Percentiles rank a stretch among this genome's conserved stretches.
These are phyloP conservation scores for Achlya hypogyna DNA, from an alignment of 352 stramenopile species.

Conservation along the genomic window DNA sequence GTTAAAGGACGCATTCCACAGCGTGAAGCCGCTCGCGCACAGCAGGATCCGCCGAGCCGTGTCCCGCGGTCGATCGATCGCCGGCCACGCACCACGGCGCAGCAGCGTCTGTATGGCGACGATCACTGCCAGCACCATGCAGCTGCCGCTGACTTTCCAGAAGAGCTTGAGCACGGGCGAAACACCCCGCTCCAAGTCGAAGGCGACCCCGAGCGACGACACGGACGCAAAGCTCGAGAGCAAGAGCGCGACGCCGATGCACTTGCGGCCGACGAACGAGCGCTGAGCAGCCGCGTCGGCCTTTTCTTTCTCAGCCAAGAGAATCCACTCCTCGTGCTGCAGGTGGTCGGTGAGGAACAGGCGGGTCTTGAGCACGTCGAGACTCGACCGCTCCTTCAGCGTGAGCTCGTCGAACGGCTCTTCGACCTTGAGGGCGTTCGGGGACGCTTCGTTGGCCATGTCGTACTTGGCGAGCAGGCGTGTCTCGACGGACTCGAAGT, in stretches of 20 bases:
- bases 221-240: slow-evolving; percentile 62
- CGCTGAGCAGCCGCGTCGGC: neutral
- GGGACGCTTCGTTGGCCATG: neutral
- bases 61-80: slow-evolving; percentile 43
- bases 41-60: slow-evolving; percentile 56
- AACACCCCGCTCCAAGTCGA: slow-evolving; percentile 58
- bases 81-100: slow-evolving; percentile 21
- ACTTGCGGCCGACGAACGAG: neutral
- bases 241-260: slow-evolving; percentile 58
- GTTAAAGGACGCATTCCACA: slow-evolving; percentile 77
- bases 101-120: slow-evolving; percentile 27
- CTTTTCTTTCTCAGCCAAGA: neutral
- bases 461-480: neutral
- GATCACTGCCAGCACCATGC: slow-evolving; percentile 40
- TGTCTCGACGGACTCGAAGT: slow-evolving; percentile 1
- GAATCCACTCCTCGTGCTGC: neutral
- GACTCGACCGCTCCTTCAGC: neutral
- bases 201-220: slow-evolving; percentile 59
- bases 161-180: slow-evolving; percentile 79
- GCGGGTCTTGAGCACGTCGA: neutral
- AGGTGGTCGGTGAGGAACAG: neutral
- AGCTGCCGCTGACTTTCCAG: slow-evolving; percentile 62
- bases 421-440: neutral
- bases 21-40: slow-evolving; percentile 45
- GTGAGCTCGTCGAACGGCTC: neutral